A percentile compares a stretch with the other conserved stretches of the same genome.
Conservation (phyloP, 768 basidiomycete genomes). For the Coprinopsis strossmayeri region DNA sequence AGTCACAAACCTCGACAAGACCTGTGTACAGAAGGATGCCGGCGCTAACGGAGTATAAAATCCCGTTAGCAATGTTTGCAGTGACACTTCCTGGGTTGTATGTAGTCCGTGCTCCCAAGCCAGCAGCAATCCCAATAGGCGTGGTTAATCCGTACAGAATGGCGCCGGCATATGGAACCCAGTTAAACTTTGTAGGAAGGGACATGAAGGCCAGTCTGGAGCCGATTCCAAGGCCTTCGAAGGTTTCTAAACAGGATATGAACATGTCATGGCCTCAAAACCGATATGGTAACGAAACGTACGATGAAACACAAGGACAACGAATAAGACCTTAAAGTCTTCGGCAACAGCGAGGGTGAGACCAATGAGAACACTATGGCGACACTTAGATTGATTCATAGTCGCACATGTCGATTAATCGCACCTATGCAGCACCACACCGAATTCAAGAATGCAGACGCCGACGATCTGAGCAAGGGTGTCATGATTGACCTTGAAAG, state of each 20-base stretch:
- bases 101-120: constrained; percentile 64
- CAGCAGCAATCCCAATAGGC: constrained; percentile 83
- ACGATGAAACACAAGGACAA: constrained; percentile 92
- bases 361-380: constrained; percentile 81
- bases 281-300: constrained; percentile 33
- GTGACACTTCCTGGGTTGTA: constrained; percentile 79
- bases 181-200: constrained; percentile 47
- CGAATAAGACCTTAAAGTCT: constrained; percentile 77
- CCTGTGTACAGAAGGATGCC: constrained; percentile 89
- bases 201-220: constrained; percentile 78
- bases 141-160: constrained; percentile 71
- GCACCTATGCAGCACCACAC: constrained; percentile 80
- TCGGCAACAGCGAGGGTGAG: constrained; percentile 87
- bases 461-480: constrained; percentile 72
- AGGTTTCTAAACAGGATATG: constrained; percentile 54
- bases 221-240: constrained; percentile 92
- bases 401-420: neutral
- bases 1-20: constrained; percentile 61
- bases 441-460: constrained; percentile 90
- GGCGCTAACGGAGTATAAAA: constrained; percentile 78
- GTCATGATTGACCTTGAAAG: constrained; percentile 29
- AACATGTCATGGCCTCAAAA: neutral
- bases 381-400: too few species aligned
- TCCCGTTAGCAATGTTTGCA: constrained; percentile 77
- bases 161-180: constrained; percentile 54